These are phyloP conservation scores for Paracamarosporium sp. DNA, from an alignment of 2,329 filamentous ascomycete genomes.

Conservation along the genomic window DNA sequence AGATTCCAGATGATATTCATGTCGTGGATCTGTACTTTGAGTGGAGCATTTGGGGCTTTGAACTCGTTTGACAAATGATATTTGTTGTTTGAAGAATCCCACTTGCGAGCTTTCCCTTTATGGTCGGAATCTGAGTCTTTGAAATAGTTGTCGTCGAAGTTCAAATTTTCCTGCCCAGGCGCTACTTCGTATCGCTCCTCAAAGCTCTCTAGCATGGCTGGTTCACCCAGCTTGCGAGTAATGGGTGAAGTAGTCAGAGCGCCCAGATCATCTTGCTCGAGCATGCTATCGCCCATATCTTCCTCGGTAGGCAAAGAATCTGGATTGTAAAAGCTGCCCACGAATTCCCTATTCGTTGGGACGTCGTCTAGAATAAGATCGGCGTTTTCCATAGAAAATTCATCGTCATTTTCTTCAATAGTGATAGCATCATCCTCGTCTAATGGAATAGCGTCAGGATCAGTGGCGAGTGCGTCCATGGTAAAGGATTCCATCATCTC, in stretches of 20 bases:
- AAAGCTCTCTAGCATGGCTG: constrained; percentile 56
- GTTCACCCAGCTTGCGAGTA: constrained; percentile 42
- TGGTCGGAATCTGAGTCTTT: constrained; percentile 63
- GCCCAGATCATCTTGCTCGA: constrained; percentile 49
- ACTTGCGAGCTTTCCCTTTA: constrained; percentile 74
- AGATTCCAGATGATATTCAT: constrained; percentile 97
- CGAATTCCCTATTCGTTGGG: constrained; percentile 51
- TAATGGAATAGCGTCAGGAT: constrained; percentile 53
- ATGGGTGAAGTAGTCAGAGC: constrained; percentile 41
- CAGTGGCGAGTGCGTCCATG: constrained; percentile 75
- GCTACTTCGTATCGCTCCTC: constrained; percentile 61
- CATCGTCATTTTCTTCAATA: constrained; percentile 54
- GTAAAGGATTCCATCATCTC: constrained; percentile 91
- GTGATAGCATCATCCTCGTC: not conserved
- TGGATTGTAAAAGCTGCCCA: constrained; percentile 63
- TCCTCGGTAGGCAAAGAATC: constrained; percentile 49
- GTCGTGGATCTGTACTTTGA: constrained; percentile 81
- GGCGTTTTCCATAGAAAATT: constrained; percentile 45
- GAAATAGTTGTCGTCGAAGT: constrained; percentile 82
- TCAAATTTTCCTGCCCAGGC: constrained; percentile 67
- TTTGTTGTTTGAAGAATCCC: constrained; percentile 78
- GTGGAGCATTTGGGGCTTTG: constrained; percentile 70
- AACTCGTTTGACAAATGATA: constrained; percentile 71
- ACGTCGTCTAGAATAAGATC: constrained; percentile 51
- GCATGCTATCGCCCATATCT: constrained; percentile 50